Base-by-base conservation (phyloP, 371 early-diverging fungal species). In the Nematocida ironsii region DNA sequence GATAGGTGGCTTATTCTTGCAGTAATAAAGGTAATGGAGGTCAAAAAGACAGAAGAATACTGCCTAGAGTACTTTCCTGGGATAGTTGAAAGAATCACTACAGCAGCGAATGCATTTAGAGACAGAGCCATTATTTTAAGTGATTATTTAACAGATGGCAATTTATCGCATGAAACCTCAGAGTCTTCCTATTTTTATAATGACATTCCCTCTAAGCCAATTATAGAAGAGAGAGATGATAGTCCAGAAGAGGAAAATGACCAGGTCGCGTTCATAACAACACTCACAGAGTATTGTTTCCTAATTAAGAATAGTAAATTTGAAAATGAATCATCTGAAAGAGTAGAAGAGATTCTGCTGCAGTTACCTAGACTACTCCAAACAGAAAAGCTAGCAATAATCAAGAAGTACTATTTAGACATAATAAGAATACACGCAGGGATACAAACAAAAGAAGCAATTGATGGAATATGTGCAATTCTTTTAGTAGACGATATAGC, bases 91-190 rank as follows among this genome's bases (percentile, higher is more conserved):
- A 33, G 80, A 70, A 68, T 78, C 16, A 57, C 44, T 2, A 27
- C 5, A 4, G 33, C 13, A 20, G 23, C 6, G 4, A 27, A 16
- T 45, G n/a, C 27, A 23, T 70, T 70, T 20, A 18, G 80, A 39
- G 80, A 78, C 42, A 57, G 80, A 70, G 62, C 55, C n/a, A 20
- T 78, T n/a, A 70, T 78, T 70, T 61, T 78, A 9, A 78, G 80
- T 42, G 80, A 78, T 16, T 78, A 71, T 47, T 40, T 78, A 5
- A 78, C 80, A 9, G n/a, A 78, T 2, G n/a, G 39, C 5, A 48
- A 71, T 23, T 33, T 78, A 4, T 9, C 45, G 5, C 60, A 39
- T n/a, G 27, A 78, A 5, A 39, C 80, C 4, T 3, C 55, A 23
- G 80, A 78, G 54, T 33, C 58, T 45, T 33, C 70, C 11, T 71